Evolutionary conservation across 495 filamentous ascomycete species (phyloP).

Genomic region (Hypoxylon intermedium): DNA sequence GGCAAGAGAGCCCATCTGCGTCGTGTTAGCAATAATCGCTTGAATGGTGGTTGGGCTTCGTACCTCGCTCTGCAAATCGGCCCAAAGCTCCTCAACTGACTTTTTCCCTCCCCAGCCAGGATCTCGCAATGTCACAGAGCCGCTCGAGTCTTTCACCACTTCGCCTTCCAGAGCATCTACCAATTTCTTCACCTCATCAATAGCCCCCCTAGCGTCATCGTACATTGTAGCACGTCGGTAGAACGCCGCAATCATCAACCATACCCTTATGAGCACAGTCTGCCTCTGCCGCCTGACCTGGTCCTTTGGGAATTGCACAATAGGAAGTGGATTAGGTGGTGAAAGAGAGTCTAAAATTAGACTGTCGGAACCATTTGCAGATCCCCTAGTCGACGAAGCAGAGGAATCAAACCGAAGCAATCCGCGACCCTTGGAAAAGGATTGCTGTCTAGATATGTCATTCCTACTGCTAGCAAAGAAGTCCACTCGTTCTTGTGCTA

Average conservation of each 20-base stretch:
- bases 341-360: constrained; percentile 38
- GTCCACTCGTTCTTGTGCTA: constrained; percentile 38
- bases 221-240: constrained; percentile 82
- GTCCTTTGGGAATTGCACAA: constrained; percentile 57
- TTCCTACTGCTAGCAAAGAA: constrained; percentile 45
- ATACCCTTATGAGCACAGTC: constrained; percentile 75
- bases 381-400: constrained; percentile 34
- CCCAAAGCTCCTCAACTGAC: constrained; percentile 79
- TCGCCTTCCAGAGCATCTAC: constrained; percentile 63
- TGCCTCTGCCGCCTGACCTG: constrained; percentile 64
- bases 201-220: constrained; percentile 78
- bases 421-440: constrained; percentile 40
- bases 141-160: constrained; percentile 58
- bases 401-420: constrained; percentile 44
- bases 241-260: constrained; percentile 86
- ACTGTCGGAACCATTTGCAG: constrained; percentile 26
- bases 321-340: constrained; percentile 48
- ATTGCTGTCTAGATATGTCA: constrained; percentile 38
- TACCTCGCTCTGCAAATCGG: constrained; percentile 78
- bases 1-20: constrained; percentile 71
- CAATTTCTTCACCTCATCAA: constrained; percentile 79
- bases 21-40: constrained; percentile 44
- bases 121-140: constrained; percentile 57
- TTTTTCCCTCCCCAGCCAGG: constrained; percentile 77
- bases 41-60: constrained; percentile 29